These are phyloP conservation scores for Lycium barbarum DNA, from an alignment of 257 asterid species.

Conservation along the genomic window DNA sequence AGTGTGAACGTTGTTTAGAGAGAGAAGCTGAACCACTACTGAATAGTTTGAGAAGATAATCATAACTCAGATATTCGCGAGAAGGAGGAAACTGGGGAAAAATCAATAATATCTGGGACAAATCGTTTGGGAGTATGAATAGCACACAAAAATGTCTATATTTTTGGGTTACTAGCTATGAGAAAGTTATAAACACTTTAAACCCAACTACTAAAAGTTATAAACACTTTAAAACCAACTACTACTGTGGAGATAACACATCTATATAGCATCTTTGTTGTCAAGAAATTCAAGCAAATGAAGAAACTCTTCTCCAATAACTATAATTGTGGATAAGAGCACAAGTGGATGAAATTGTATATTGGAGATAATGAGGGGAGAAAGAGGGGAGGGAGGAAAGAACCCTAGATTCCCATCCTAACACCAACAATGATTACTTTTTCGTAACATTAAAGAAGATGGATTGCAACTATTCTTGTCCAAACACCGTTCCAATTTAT, in stretches of 20 bases:
- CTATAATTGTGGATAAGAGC: background rate
- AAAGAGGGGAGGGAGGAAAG: background rate
- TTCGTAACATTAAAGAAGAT: background rate
- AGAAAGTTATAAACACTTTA: background rate
- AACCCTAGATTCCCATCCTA: background rate
- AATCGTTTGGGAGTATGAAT: background rate
- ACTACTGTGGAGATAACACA: slow-evolving; percentile 18
- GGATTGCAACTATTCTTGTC: background rate
- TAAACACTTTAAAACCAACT: background rate
- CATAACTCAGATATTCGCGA: background rate
- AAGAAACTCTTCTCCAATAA: slow-evolving; percentile 24
- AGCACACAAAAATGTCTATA: background rate
- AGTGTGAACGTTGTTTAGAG: background rate
- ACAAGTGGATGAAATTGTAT: background rate
- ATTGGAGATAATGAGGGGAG: background rate
- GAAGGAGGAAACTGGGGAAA: background rate
- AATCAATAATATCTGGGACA: background rate
- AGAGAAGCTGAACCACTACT: slow-evolving; percentile 3
- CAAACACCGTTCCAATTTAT: background rate
- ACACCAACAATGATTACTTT: background rate
- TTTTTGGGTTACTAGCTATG: background rate
- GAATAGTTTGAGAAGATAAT: slow-evolving; percentile 15
- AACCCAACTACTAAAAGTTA: background rate
- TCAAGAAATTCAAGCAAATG: slow-evolving; percentile 20
- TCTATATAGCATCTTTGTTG: background rate